These are phyloP conservation scores for Ganoderma sinense DNA, from an alignment of 1,284 basidiomycete genomes.

Conservation along the genomic window DNA sequence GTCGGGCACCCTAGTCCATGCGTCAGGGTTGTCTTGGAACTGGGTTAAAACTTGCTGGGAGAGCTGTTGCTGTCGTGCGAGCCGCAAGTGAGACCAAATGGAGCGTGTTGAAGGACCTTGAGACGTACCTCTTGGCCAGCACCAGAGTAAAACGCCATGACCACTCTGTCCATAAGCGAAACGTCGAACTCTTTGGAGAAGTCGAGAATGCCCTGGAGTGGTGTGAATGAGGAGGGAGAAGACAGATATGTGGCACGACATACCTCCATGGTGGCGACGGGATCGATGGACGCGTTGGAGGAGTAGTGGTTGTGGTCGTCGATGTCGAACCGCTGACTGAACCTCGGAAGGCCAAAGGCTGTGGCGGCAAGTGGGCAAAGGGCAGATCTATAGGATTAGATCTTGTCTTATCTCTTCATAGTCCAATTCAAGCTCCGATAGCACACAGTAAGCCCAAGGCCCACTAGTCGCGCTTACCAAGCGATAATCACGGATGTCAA, in stretches of 20 bases:
- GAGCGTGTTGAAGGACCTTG: neutral
- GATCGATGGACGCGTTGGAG: conserved; percentile 36
- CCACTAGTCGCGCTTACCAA: conserved; percentile 14
- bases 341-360: conserved; percentile 24
- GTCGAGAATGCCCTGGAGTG: conserved; percentile 41
- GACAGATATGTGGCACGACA: conserved; percentile 14
- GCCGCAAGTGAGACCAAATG: neutral
- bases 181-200: conserved; percentile 45
- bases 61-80: conserved; percentile 77
- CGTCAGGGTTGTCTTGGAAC: conserved; percentile 97
- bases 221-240: conserved; percentile 10
- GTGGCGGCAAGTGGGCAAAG: conserved; percentile 50
- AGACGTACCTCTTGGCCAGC: conserved; percentile 40
- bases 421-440: conserved; percentile 24
- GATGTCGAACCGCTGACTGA: conserved; percentile 41
- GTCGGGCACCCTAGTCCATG: conserved; percentile 97
- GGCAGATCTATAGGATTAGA: conserved; percentile 40
- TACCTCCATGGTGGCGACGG: conserved; percentile 47
- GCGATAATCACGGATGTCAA: conserved; percentile 17
- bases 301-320: conserved; percentile 36
- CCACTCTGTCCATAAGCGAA: conserved; percentile 44
- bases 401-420: conserved; percentile 29
- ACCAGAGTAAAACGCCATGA: conserved; percentile 41
- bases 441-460: neutral
- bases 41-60: conserved; percentile 93